Base-by-base conservation (phyloP, 2,329 filamentous ascomycete genomes). In the Aciculosporium take region DNA sequence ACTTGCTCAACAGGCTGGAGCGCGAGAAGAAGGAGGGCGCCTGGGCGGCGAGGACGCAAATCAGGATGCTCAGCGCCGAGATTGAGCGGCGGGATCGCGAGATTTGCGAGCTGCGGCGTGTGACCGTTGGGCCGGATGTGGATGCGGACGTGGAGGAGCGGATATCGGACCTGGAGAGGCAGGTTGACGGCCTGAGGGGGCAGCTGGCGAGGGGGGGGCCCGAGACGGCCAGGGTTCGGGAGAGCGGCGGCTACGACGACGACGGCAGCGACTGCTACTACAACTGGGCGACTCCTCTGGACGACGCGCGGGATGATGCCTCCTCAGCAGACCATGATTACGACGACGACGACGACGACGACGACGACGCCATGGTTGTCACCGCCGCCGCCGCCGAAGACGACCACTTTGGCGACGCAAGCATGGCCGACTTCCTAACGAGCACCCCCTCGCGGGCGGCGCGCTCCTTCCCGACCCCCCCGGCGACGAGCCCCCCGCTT, bases 1-100 rank as follows among this genome's bases (percentile, higher is more conserved):
- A 74, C 46, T 70, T 78, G 56, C 69, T 76, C 58, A 72, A 76
- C 51, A 54, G 56, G 10, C 67, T 75, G 40, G 59, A 67, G 7
- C 57, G 59, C 7, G 68, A 71, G 43, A 71, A 68, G 51, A 63
- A 57, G 33, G 59, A 56, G 13, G 57, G 60, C 32, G 56, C 58
- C 0, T 56, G 55, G 40, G 55, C 63, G 24, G 56, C 64, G 8
- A 60, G 59, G 33, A 59, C 57, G 0, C 71, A 79, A 51, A 57
- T 79, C 2, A 59, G 65, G 7, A 58, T 59, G 7, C 63, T 81
- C 8, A 65, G 57, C 31, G 53, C 55, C 0, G 66, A 75, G 38
- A 53, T 81, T 7, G 64, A 62, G 5, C 60, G 59, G 2, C 67
- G 66, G 32, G 71, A 76, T 43, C 60, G 61, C 0, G 71, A 74